phyloP scores from a whole-genome alignment of 2,329 filamentous ascomycete species.

The Aspergillus puulaauensis region DNA sequence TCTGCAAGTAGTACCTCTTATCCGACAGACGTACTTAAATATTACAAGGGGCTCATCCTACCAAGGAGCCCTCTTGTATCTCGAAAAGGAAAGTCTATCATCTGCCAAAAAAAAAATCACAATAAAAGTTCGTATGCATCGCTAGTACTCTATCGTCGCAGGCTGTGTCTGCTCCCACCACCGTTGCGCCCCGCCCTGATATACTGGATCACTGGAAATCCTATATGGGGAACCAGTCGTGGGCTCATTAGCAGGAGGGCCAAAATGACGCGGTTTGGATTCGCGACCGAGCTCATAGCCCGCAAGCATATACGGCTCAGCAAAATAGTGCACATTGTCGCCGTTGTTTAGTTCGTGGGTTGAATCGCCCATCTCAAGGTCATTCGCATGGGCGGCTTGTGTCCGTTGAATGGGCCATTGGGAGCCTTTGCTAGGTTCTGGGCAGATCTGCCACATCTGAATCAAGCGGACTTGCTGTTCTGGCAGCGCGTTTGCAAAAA shows the following conservation, averaged over 20 bases:
- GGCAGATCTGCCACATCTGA: conserved; percentile 82
- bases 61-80: neutral
- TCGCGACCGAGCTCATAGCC: conserved; percentile 71
- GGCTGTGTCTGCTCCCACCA: conserved; percentile 38
- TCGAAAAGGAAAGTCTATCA: neutral
- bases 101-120: neutral
- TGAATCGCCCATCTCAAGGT: conserved; percentile 48
- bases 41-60: neutral
- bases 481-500: conserved; percentile 73
- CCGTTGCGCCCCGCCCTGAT: conserved; percentile 31
- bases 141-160: conserved; percentile 36
- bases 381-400: neutral
- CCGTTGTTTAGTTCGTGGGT: conserved; percentile 18
- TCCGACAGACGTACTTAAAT: neutral
- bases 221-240: conserved; percentile 35
- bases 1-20: too few relatives aligned
- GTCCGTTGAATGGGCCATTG: neutral
- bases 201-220: conserved; percentile 42
- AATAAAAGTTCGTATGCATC: neutral
- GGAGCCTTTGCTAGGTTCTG: conserved; percentile 33
- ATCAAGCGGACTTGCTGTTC: conserved; percentile 73
- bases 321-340: conserved; percentile 42
- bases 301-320: conserved; percentile 80
- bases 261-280: conserved; percentile 16
- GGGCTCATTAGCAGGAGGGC: conserved; percentile 21